phyloP scores from a whole-genome alignment of 2,329 filamentous ascomycete genomes.

The Phialocephala subalpina region DNA sequence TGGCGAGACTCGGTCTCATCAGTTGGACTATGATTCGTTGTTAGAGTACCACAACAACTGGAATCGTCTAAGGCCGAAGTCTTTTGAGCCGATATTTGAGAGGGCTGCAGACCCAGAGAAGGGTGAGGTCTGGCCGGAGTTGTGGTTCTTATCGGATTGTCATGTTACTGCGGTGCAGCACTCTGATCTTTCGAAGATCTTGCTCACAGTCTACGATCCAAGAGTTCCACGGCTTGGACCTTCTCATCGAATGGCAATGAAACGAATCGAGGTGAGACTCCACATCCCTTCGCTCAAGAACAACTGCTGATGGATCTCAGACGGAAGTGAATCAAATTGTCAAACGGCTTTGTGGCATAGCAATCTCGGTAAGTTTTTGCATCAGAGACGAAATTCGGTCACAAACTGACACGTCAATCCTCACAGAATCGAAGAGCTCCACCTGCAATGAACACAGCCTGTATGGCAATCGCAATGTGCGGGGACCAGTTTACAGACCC shows the following conservation, averaged over 20 bases:
- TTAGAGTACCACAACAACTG: constrained; percentile 31
- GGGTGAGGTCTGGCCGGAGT: constrained; percentile 29
- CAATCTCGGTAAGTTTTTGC: constrained; percentile 19
- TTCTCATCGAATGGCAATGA: constrained; percentile 21
- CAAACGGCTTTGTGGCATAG: constrained; percentile 33
- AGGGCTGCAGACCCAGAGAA: constrained; percentile 6
- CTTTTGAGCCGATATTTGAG: constrained; percentile 35
- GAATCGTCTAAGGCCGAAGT: constrained; percentile 29
- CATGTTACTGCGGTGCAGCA: constrained; percentile 48
- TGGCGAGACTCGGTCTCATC: constrained; percentile 26
- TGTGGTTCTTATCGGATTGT: constrained; percentile 37
- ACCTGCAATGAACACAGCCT: constrained; percentile 44
- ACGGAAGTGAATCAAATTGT: constrained; percentile 29
- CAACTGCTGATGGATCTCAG: constrained; percentile 6
- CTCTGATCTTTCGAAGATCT: constrained; percentile 49
- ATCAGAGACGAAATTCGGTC: not conserved
- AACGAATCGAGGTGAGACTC: constrained; percentile 28
- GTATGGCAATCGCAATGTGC: constrained; percentile 45
- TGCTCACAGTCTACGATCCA: constrained; percentile 50
- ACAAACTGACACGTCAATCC: not conserved
- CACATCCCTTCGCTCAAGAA: not conserved
- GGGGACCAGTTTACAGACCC: constrained; percentile 44
- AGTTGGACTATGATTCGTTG: constrained; percentile 28
- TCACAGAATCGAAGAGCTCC: constrained; percentile 27
- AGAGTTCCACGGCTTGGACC: constrained; percentile 35